phyloP scores from a whole-genome alignment of 441 rosid genomes.

The Iberis amara region DNA sequence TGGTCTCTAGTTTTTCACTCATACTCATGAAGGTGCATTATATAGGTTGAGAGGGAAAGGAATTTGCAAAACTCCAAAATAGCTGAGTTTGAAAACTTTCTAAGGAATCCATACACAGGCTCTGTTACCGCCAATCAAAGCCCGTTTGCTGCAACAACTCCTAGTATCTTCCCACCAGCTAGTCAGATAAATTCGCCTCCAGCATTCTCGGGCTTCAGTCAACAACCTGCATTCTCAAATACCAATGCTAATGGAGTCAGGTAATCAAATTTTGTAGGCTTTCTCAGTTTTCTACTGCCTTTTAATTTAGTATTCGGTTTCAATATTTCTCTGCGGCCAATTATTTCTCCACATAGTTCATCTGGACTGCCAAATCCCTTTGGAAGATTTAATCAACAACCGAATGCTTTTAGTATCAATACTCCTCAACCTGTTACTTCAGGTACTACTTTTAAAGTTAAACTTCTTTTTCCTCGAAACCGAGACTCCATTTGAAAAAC shows the following conservation, averaged over 20 bases:
- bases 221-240: constrained; percentile 43
- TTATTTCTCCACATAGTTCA: constrained; percentile 34
- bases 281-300: constrained; percentile 9
- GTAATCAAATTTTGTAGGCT: constrained; percentile 29
- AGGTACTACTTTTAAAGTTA: constrained; percentile 22
- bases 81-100: constrained; percentile 61
- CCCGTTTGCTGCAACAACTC: constrained; percentile 30
- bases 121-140: constrained; percentile 37
- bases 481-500: constrained; percentile 13
- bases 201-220: constrained; percentile 53
- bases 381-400: constrained; percentile 38
- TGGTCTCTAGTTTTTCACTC: background rate
- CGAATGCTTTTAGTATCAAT: constrained; percentile 32
- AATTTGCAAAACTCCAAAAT: constrained; percentile 56
- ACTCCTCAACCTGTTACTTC: constrained; percentile 30
- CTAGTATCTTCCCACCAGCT: constrained; percentile 36
- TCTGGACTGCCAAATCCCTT: constrained; percentile 41
- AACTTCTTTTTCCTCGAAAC: background rate
- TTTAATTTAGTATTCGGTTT: constrained; percentile 3
- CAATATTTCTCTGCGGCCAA: constrained; percentile 33
- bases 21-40: constrained; percentile 6
- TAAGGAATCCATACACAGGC: constrained; percentile 49
- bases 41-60: constrained; percentile 84
- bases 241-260: constrained; percentile 40
- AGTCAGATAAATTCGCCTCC: constrained; percentile 44